Conservation (phyloP, 805 yeast species). For the Scheffersomyces lignosus region DNA sequence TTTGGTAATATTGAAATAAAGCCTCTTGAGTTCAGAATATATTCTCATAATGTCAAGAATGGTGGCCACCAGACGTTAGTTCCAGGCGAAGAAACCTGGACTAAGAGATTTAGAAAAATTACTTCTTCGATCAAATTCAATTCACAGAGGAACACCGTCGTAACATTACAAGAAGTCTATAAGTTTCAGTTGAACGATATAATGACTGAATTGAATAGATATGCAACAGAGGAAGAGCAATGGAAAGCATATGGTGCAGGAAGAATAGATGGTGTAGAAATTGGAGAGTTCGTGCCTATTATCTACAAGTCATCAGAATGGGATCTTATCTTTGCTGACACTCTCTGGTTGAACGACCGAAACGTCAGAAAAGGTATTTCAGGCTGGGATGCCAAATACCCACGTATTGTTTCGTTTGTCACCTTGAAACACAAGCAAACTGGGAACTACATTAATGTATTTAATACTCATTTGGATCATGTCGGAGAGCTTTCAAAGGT, state of each 20-base stretch:
- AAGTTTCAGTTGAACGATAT: constrained; percentile 17
- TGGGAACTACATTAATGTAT: constrained; percentile 14
- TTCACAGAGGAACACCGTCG: constrained; percentile 15
- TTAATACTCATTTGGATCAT: constrained; percentile 22
- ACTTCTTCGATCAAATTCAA: constrained; percentile 18
- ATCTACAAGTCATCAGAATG: constrained; percentile 13
- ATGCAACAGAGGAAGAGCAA: constrained; percentile 6
- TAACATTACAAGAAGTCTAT: constrained; percentile 18
- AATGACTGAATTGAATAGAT: constrained; percentile 12
- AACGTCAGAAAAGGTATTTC: constrained; percentile 4
- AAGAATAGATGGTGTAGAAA: constrained; percentile 12
- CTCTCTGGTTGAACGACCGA: constrained; percentile 18
- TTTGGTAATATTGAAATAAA: constrained; percentile 6
- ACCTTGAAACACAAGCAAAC: constrained; percentile 12
- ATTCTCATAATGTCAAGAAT: constrained; percentile 36
- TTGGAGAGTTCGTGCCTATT: constrained; percentile 20
- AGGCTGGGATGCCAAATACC: constrained; percentile 22
- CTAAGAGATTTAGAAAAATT: constrained; percentile 15
- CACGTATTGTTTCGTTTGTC: constrained; percentile 16
- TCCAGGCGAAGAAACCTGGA: constrained; percentile 30
- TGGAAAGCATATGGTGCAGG: constrained; percentile 18
- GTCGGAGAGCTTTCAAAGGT: constrained; percentile 11
- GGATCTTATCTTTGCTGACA: constrained; percentile 13
- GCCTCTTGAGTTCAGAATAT: constrained; percentile 28
- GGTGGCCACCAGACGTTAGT: constrained; percentile 23